A percentile compares a stretch with the other conserved stretches of the same genome.
Conservation (phyloP, 2,329 filamentous ascomycete genomes). For the Xylariaceae sp. region DNA sequence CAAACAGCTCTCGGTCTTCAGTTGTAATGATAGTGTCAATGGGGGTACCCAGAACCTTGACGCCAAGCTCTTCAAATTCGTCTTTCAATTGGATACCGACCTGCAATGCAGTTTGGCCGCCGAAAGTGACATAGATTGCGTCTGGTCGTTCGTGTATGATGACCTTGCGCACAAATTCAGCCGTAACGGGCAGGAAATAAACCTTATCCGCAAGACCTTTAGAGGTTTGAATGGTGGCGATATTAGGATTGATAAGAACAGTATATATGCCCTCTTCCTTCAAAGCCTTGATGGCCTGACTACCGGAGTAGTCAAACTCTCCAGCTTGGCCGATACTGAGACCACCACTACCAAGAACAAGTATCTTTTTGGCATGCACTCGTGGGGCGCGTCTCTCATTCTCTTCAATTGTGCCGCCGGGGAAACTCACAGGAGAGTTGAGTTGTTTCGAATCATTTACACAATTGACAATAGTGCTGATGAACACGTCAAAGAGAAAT, state of each 20-base stretch:
- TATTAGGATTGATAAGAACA: slow-evolving; percentile 97
- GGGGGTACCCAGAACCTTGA: slow-evolving; percentile 91
- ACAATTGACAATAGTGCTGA: slow-evolving; percentile 73
- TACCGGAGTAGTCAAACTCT: slow-evolving; percentile 98
- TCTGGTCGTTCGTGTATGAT: slow-evolving; percentile 93
- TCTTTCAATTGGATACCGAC: slow-evolving; percentile 98
- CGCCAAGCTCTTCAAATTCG: slow-evolving; percentile 87
- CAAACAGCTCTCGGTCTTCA: slow-evolving; percentile 95
- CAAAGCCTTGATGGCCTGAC: slow-evolving; percentile 95
- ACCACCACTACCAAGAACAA: slow-evolving; percentile 90
- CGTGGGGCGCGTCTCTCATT: slow-evolving; percentile 73
- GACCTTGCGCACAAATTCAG: slow-evolving; percentile 96
- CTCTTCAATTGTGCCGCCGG: slow-evolving; percentile 75
- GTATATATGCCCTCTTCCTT: slow-evolving; percentile 98
- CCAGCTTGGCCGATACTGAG: slow-evolving; percentile 96
- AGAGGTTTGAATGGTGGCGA: slow-evolving; percentile 97
- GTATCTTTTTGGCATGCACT: slow-evolving; percentile 86
- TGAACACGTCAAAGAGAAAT: slow-evolving; percentile 95
- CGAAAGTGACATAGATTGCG: slow-evolving; percentile 96
- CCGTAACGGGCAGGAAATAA: slow-evolving; percentile 95
- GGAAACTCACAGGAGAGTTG: slow-evolving; percentile 73
- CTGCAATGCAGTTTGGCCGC: slow-evolving; percentile 93
- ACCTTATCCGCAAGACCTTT: slow-evolving; percentile 98
- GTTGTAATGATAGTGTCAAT: slow-evolving; percentile 99
- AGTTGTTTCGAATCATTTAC: slow-evolving; percentile 65